Percentiles rank a stretch among this genome's conserved stretches.
phyloP scores from a whole-genome alignment of 768 basidiomycete species.

The Lactarius quietus region DNA sequence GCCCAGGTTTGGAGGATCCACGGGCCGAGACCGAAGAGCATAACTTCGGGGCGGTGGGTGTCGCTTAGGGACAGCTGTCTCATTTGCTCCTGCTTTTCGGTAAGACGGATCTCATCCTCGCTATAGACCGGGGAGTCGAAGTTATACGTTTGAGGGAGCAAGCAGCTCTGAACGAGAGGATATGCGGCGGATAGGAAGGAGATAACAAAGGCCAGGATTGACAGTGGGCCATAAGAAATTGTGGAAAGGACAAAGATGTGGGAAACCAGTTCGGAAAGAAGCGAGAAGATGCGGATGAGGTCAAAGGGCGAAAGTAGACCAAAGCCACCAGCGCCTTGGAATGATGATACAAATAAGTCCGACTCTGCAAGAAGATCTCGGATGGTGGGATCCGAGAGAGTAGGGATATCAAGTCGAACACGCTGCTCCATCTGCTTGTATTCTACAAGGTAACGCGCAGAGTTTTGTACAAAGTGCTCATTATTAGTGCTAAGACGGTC shows the following conservation, averaged over 20 bases:
- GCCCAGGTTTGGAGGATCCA: conserved; percentile 85
- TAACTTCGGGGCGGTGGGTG: conserved; percentile 71
- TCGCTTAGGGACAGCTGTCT: conserved; percentile 74
- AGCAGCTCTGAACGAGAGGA: conserved; percentile 58
- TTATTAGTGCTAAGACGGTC: conserved; percentile 53
- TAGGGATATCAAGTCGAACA: conserved; percentile 72
- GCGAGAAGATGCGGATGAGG: conserved; percentile 67
- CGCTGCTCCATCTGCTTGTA: conserved; percentile 76
- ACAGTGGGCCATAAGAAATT: conserved; percentile 51
- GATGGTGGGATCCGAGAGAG: conserved; percentile 66
- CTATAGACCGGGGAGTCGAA: conserved; percentile 45
- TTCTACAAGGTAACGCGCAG: conserved; percentile 71
- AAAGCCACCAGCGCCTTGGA: conserved; percentile 67
- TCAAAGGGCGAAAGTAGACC: conserved; percentile 79
- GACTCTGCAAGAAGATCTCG: conserved; percentile 84
- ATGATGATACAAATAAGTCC: conserved; percentile 79
- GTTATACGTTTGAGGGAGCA: conserved; percentile 44
- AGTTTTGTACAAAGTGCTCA: conserved; percentile 68
- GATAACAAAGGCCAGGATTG: conserved; percentile 54
- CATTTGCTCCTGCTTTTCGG: conserved; percentile 71
- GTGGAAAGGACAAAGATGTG: conserved; percentile 67
- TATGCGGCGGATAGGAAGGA: conserved; percentile 59
- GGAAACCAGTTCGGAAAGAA: conserved; percentile 66
- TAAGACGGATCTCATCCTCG: conserved; percentile 56
- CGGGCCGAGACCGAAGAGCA: conserved; percentile 76